Conservation (phyloP, 331 rosid genomes). For the Rhamnella rubrinervis region DNA sequence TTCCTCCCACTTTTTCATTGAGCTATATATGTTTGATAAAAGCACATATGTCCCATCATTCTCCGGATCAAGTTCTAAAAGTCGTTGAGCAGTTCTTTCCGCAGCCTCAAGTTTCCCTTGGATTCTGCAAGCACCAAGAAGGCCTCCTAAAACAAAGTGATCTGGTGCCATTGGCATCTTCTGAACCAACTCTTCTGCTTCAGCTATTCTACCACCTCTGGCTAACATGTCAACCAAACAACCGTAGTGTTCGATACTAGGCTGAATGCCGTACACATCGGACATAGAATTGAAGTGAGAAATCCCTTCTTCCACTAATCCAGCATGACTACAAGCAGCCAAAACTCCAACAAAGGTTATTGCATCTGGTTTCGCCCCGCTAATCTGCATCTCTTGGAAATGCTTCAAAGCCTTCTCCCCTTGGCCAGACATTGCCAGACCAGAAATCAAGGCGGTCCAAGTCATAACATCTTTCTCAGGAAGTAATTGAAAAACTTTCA, state of each 20-base stretch:
- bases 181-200: constrained; percentile 20
- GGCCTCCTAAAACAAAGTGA: constrained; percentile 23
- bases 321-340: constrained; percentile 32
- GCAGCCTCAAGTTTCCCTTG: constrained; percentile 30
- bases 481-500: constrained; percentile 3
- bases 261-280: constrained; percentile 7
- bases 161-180: constrained; percentile 17
- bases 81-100: constrained; percentile 27
- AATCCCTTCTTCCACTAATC: constrained; percentile 19
- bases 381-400: constrained; percentile 24
- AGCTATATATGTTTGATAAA: constrained; percentile 28
- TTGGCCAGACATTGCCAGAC: constrained; percentile 16
- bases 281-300: constrained; percentile 16
- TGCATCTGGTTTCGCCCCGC: constrained; percentile 23
- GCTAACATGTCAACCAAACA: constrained; percentile 23
- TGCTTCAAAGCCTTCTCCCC: constrained; percentile 15
- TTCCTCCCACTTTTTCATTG: constrained; percentile 28
- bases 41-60: constrained; percentile 26
- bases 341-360: constrained; percentile 16
- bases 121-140: constrained; percentile 31
- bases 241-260: constrained; percentile 22
- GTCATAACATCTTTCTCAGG: constrained; percentile 17
- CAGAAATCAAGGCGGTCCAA: constrained; percentile 28
- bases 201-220: constrained; percentile 15
- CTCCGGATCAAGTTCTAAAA: constrained; percentile 15